Base-by-base conservation (phyloP, 1,284 basidiomycete species). In the Irpex sp. region DNA sequence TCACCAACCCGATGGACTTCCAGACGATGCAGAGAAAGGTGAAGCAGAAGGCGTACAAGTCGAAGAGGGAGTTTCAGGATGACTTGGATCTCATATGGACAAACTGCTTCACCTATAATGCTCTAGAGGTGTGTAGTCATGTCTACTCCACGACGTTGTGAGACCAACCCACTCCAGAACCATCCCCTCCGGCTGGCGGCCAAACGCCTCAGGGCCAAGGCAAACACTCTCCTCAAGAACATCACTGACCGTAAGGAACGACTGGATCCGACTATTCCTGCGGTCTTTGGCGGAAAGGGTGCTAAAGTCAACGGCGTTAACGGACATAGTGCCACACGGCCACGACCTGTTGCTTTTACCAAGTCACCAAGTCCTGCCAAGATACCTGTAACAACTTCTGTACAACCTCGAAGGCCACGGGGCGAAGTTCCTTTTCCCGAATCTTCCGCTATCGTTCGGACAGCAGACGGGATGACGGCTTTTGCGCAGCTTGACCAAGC, bases 41-140 rank as follows among this genome's bases (percentile, higher is more conserved):
- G 73, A 98, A 97, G 79, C 79, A 83, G 58, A 93, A 92, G 73
- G 83, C 86, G 60, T 98, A 98, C 85, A 97, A 96, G 79, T 93
- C 87, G 61, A 98, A 99, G 79, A 84, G 86, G 65, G 92, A 97
- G 71, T 99, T 99, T 76, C 89, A 91, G 66, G 89, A 92, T 65
- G 97, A 99, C 76, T 80, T 99, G 54, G 93, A 97, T 69, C 85
- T 97, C 65, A 98, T 99, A 69, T 99, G 97, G 97, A 87, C 89
- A 61, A 99, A 99, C 71, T 98, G 97, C 75, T 85, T 92, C 69
- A 86, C 85, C 9, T 99, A 98, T 77, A 99, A 99, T 74, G 89
- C 91, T 26, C 85, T 89, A 15, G 92, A 94, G 77, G 96, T 94
- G 58, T 51, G 60, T 64, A 19, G 15, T 17, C 8, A 15, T 11